Evolutionary conservation across 1,284 basidiomycete species (phyloP), one percentile per base, ranked within the genome.

Genomic region (Inonotus obliquus): DNA sequence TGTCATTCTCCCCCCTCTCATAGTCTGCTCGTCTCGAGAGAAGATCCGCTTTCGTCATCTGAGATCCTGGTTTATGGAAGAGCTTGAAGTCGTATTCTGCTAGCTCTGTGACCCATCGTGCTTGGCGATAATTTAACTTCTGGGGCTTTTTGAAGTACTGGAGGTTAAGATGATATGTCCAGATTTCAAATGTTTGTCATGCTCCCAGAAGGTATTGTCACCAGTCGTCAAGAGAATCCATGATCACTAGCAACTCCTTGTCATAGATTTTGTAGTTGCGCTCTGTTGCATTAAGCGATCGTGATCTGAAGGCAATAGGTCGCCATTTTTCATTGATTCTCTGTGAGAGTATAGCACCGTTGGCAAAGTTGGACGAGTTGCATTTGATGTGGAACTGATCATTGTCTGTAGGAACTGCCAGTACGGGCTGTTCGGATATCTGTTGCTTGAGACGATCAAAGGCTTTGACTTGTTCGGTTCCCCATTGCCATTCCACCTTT

Each of bases 261-360:
- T 85, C 76, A 65, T 80, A 74, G 38, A 79, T 77, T 21, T 75
- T 70, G 66, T 81, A 83, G 64, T 82, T 82, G 5, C 68, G 55
- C 68, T 75, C 67, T 1, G 67, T 59, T 38, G 65, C 61, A 25
- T 67, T 67, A 11, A 79, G 61, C 0, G 67, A 35, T 57, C 74
- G 67, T 0, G 72, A 76, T n/a, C n/a, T n/a, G n/a, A n/a, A n/a
- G n/a, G 2, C 69, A 49, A 61, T 68, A 74, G 2, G 69, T 70
- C 35, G 71, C 51, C 2, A 73, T 69, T 35, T 74, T 70, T n/a
- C 61, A 39, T 38, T 74, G 67, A 0, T n/a, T n/a, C 49, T 35
- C 51, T 62, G 60, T 1, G 45, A 60, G 17, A 62, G 45, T 0
- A 62, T 44, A 2, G 23, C 57, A 1, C 60, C 57, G 0, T 17